Evolutionary conservation across 2,329 filamentous ascomycete species (phyloP), one percentile per base, ranked within the genome.

Genomic region (Aspergillus quadrilineatus): DNA sequence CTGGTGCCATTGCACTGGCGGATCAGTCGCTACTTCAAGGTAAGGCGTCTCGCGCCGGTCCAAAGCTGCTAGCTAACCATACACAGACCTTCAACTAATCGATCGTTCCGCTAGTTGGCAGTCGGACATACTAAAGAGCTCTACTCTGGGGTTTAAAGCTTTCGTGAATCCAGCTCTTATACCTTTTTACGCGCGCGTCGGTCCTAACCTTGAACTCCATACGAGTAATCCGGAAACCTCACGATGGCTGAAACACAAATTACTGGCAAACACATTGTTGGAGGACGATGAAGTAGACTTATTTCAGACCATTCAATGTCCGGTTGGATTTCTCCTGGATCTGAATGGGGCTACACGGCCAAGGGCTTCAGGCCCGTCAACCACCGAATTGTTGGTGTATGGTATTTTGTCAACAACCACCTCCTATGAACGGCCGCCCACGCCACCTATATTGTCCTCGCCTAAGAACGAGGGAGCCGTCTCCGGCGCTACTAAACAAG

Each of bases 121-220:
- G 57, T 67, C 65, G 36, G 66, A 72, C 55, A 59, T 75, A 59
- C 61, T 65, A 9, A 75, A 69, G 59, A 64, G 69, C 34, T 65
- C 69, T 4, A 70, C 59, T 17, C 66, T 77, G 8, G 62, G 58
- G 17, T 56, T 76, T 28, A 66, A 65, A 32, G 67, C 67, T 57
- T 73, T 75, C 32, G 73, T 77, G 29, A 73, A 76, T 30, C 74
- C 74, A 6, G 64, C 69, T n/a, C 63, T 74, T 9, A 70, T 77
- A 29, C 75, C 75, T 30, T 63, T 76, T 4, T 71, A 74, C 55
- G 73, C 71, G n/a, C 70, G 74, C 47, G 68, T 67, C 6, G 74
- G 74, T 9, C 72, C 73, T 5, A 72, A 67, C 41, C 70, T 77
- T 17, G 74, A 77, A 64, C 52, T 76, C 34, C 73, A 76, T 57